These are phyloP conservation scores for Priceomyces castillae DNA, from an alignment of 805 yeast genomes.

Conservation along the genomic window DNA sequence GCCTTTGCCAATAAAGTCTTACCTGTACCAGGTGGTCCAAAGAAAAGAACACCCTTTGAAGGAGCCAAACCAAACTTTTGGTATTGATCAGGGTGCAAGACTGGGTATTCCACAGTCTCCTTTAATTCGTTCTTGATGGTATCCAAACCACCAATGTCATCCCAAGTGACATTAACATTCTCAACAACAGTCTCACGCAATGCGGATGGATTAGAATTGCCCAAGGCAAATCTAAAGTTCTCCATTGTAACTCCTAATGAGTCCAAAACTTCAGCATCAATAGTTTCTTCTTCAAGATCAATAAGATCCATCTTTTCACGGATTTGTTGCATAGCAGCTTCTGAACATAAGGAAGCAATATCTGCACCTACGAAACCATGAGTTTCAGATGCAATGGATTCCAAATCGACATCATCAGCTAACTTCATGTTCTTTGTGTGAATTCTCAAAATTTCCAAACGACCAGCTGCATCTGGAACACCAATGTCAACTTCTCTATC, in stretches of 20 bases:
- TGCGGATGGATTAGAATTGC: slow-evolving; percentile 98
- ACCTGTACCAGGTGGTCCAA: slow-evolving; percentile 99
- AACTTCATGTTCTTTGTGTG: slow-evolving; percentile 99
- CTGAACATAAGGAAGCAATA: slow-evolving; percentile 97
- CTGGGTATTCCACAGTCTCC: slow-evolving; percentile 99
- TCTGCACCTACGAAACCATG: slow-evolving; percentile 99
- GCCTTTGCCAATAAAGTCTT: slow-evolving; percentile 97
- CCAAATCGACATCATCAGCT: slow-evolving; percentile 92
- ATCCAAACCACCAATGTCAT: slow-evolving; percentile 98
- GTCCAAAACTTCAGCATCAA: slow-evolving; percentile 95
- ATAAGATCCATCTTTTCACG: slow-evolving; percentile 99
- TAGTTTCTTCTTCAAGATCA: slow-evolving; percentile 92
- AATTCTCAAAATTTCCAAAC: slow-evolving; percentile 93
- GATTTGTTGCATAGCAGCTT: slow-evolving; percentile 99
- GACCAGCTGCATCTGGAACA: slow-evolving; percentile 97
- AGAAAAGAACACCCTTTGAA: slow-evolving; percentile 96
- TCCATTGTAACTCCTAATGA: slow-evolving; percentile 98
- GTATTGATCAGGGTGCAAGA: slow-evolving; percentile 97
- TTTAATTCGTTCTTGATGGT: slow-evolving; percentile 93
- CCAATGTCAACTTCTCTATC: slow-evolving; percentile 87
- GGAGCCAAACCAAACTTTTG: slow-evolving; percentile 98
- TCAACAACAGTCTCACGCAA: slow-evolving; percentile 99
- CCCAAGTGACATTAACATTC: slow-evolving; percentile 98
- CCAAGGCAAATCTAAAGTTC: slow-evolving; percentile 95
- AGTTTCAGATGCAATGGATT: slow-evolving; percentile 93